Percentiles rank a stretch among this genome's conserved stretches.
Conservation (phyloP, 768 basidiomycete genomes). For the Steccherinum ochraceum region DNA sequence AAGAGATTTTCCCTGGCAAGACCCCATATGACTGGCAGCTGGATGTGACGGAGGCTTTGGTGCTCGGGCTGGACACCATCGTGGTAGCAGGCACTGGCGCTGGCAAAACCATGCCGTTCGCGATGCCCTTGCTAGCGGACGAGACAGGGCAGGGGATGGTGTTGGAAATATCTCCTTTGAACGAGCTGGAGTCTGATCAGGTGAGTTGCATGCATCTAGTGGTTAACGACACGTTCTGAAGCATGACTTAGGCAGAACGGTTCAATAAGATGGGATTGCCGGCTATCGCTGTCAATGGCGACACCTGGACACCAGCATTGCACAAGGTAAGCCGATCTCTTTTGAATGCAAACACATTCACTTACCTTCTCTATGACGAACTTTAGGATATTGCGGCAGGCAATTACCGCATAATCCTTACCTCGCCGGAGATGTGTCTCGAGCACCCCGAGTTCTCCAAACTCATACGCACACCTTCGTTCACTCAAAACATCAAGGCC, state of each 20-base stretch:
- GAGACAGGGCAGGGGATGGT: conserved; percentile 5
- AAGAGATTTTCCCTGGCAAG: no score
- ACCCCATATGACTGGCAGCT: conserved; percentile 30
- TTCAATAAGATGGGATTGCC: conserved; percentile 25
- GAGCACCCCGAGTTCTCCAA: conserved; percentile 9
- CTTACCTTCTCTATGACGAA: neutral
- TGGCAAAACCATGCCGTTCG: conserved; percentile 19
- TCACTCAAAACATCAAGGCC: conserved; percentile 13
- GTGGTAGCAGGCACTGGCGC: conserved; percentile 14
- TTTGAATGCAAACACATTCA: no score
- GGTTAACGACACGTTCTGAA: neutral
- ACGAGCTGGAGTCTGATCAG: conserved; percentile 18
- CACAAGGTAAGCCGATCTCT: conserved; percentile 20
- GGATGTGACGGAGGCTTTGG: conserved; percentile 26
- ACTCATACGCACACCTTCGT: conserved; percentile 8
- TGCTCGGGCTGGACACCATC: conserved; percentile 9
- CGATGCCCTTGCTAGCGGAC: conserved; percentile 14
- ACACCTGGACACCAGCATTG: conserved; percentile 24
- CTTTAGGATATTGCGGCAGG: conserved; percentile 8
- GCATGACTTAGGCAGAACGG: conserved; percentile 10
- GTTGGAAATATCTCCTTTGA: conserved; percentile 16
- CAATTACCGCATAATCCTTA: conserved; percentile 14
- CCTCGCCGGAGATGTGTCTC: conserved; percentile 20
- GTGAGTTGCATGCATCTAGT: conserved; percentile 6
- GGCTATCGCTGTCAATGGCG: conserved; percentile 30